Conservation (phyloP, 2,329 filamentous ascomycete genomes). For the Arthrobotrys sinensis region DNA sequence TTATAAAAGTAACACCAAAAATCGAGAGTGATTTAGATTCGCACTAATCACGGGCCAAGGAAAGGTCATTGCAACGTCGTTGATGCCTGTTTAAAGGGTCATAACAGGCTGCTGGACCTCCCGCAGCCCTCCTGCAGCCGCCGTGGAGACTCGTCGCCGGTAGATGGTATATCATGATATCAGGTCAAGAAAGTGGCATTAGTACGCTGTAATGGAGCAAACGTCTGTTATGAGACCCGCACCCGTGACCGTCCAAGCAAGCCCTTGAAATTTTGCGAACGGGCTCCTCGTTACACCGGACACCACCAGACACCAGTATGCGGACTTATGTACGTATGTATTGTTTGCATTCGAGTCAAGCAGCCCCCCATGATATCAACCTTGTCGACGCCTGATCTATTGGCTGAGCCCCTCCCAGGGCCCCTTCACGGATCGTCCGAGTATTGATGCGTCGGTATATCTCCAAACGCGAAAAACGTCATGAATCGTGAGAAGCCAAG, state of each 20-base stretch:
- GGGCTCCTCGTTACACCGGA: constrained; percentile 13
- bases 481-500: constrained; percentile 39
- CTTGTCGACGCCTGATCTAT: constrained; percentile 8
- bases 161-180: constrained; percentile 23
- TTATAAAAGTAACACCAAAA: background rate
- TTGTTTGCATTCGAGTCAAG: constrained; percentile 1
- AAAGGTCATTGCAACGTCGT: constrained; percentile 4
- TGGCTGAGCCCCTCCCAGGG: constrained; percentile 21
- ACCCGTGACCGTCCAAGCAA: constrained; percentile 26
- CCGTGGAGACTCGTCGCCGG: constrained; percentile 22
- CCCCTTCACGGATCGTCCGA: constrained; percentile 10
- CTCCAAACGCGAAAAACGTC: constrained; percentile 5
- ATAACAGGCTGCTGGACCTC: constrained; percentile 29
- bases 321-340: background rate
- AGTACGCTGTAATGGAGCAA: constrained; percentile 36
- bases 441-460: constrained; percentile 18
- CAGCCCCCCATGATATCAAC: constrained; percentile 9
- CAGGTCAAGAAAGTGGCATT: constrained; percentile 27
- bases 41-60: constrained; percentile 4
- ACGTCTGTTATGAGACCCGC: constrained; percentile 7
- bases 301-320: background rate
- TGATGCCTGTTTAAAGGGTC: constrained; percentile 47
- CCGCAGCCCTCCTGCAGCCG: constrained; percentile 28
- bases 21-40: background rate
- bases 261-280: constrained; percentile 7